Evolutionary conservation across 2,329 filamentous ascomycete species (phyloP).

Genomic region (Zymoseptoria ardabiliae): DNA sequence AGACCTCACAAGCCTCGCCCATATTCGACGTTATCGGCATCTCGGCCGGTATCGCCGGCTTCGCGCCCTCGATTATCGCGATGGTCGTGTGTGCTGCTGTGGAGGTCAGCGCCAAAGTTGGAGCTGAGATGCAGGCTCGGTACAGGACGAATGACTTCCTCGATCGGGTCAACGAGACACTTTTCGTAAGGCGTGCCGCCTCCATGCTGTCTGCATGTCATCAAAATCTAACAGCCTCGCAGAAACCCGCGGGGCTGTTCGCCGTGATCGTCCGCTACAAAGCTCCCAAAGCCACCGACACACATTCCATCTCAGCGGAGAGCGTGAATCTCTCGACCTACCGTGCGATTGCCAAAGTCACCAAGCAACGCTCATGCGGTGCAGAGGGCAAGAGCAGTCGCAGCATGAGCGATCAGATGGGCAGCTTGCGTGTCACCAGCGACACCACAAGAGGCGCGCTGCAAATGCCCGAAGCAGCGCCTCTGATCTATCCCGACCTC

Average conservation of each 20-base stretch:
- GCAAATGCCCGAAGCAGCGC: conserved; percentile 40
- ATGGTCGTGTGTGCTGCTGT: conserved; percentile 40
- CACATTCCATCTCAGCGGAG: conserved; percentile 13
- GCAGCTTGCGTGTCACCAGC: conserved; percentile 33
- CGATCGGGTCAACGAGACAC: conserved; percentile 48
- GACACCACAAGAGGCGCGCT: conserved; percentile 36
- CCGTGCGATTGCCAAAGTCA: conserved; percentile 26
- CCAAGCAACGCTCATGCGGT: neutral
- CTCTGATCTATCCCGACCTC: conserved; percentile 43
- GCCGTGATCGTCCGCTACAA: conserved; percentile 44
- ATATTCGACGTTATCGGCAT: conserved; percentile 23
- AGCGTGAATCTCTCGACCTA: conserved; percentile 33
- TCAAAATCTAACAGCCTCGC: neutral
- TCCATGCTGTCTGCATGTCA: neutral
- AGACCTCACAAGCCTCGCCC: conserved; percentile 34
- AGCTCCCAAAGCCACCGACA: conserved; percentile 10
- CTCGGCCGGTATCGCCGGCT: conserved; percentile 31
- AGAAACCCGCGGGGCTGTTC: conserved; percentile 47
- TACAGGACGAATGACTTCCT: conserved; percentile 48
- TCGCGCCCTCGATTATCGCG: conserved; percentile 35
- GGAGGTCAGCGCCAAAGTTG: conserved; percentile 36
- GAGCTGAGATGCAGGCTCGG: conserved; percentile 33
- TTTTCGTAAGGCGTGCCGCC: conserved; percentile 36
- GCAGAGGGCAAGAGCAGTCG: conserved; percentile 1
- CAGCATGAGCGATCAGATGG: conserved; percentile 23